These are phyloP conservation scores for Akebia trifoliata DNA, from an alignment of 164 flowering plant genomes.

Conservation along the genomic window DNA sequence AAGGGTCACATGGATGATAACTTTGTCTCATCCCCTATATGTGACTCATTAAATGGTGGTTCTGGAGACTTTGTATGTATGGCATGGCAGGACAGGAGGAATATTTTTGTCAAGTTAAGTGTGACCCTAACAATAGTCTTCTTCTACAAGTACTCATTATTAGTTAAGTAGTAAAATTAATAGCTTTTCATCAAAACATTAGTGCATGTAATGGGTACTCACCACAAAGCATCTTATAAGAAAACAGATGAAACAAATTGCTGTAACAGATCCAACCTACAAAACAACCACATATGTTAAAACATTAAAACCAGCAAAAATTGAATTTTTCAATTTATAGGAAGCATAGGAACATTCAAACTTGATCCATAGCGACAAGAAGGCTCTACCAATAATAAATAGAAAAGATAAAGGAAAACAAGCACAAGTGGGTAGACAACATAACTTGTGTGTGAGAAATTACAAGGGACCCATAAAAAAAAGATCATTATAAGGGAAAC, in stretches of 20 bases:
- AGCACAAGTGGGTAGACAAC: no score
- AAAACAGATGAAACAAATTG: conserved; percentile 88
- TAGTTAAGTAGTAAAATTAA: background rate
- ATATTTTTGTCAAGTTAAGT: background rate
- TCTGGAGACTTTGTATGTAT: background rate
- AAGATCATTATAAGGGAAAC: no score
- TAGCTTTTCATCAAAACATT: background rate
- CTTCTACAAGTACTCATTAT: background rate
- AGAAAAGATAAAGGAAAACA: no score
- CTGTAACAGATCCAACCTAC: conserved; percentile 97
- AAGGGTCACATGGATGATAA: no score
- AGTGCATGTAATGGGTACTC: conserved; percentile 21
- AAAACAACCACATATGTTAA: conserved; percentile 3
- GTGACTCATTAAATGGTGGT: no score
- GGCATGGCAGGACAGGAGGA: background rate
- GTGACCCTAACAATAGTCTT: background rate
- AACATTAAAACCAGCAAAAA: background rate
- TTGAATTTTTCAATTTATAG: background rate
- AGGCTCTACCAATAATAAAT: background rate
- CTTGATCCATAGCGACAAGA: background rate
- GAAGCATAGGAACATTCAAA: conserved; percentile 6
- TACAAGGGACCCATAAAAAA: no score
- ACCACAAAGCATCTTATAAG: conserved; percentile 87
- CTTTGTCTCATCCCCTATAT: no score
- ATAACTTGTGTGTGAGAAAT: no score